phyloP scores from a whole-genome alignment of 257 asterid species.

The Petunia secreta region DNA sequence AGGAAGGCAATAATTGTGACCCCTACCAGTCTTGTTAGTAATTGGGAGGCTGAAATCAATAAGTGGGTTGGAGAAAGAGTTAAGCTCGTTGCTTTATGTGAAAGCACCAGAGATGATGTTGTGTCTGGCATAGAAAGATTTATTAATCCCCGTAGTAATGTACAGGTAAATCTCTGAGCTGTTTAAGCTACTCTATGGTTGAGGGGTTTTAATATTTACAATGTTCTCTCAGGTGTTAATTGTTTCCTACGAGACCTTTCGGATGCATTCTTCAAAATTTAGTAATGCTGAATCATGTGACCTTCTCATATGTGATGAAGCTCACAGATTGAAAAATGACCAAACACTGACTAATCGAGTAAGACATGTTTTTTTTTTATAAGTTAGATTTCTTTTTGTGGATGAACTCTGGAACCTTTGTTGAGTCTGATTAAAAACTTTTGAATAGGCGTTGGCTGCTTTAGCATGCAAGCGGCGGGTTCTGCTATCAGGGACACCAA shows the following conservation, averaged over 20 bases:
- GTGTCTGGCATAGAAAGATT: conserved; percentile 75
- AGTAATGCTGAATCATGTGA: conserved; percentile 79
- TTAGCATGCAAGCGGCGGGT: conserved; percentile 87
- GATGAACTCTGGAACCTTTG: neutral
- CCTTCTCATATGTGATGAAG: conserved; percentile 97
- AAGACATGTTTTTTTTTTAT: conserved; percentile 38
- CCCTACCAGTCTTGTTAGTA: conserved; percentile 96
- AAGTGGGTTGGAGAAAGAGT: conserved; percentile 98
- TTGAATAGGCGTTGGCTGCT: conserved; percentile 87
- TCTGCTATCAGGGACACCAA: conserved; percentile 93
- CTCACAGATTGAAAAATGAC: conserved; percentile 95
- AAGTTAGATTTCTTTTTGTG: conserved; percentile 7
- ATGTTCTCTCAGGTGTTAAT: conserved; percentile 67
- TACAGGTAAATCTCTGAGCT: conserved; percentile 58
- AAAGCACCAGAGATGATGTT: conserved; percentile 89
- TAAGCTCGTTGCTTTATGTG: conserved; percentile 93
- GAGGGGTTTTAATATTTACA: conserved; percentile 26
- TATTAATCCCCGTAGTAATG: conserved; percentile 49
- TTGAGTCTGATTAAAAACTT: conserved; percentile 30
- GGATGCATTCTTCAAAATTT: conserved; percentile 89
- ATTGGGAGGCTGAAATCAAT: conserved; percentile 96
- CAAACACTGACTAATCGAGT: conserved; percentile 98
- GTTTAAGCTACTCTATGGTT: neutral
- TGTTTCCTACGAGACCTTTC: conserved; percentile 95
- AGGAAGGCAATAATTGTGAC: conserved; percentile 89